phyloP scores from a whole-genome alignment of 1,139 yeast genomes.

The Wickerhamiella infanticola region DNA sequence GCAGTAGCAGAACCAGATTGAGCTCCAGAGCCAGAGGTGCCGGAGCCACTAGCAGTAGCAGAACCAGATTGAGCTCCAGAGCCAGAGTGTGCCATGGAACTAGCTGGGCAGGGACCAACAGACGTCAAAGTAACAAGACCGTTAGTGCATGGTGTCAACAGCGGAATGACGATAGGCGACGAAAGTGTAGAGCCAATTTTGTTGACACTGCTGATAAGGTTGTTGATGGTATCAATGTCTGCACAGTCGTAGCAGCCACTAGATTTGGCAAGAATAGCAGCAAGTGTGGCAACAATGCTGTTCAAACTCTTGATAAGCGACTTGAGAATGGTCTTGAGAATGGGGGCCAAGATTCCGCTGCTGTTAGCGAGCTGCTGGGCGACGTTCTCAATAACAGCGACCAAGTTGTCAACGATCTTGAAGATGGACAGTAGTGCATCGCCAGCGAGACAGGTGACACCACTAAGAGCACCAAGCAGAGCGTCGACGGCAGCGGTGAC shows the following conservation, averaged over 20 bases:
- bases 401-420: background rate
- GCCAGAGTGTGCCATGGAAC: background rate
- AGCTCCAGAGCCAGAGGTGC: background rate
- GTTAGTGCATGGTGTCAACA: no score
- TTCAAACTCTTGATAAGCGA: background rate
- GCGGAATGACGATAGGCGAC: background rate
- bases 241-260: background rate
- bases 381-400: background rate
- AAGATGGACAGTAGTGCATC: background rate
- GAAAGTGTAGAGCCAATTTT: no score
- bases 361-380: background rate
- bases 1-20: background rate
- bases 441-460: background rate
- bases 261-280: background rate
- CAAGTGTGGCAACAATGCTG: background rate
- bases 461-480: background rate
- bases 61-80: background rate
- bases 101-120: no score
- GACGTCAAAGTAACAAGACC: no score
- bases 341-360: background rate
- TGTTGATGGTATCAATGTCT: background rate
- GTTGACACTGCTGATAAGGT: background rate
- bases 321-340: background rate
- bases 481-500: background rate
- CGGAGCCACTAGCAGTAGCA: no score